Evolutionary conservation across 2,329 filamentous ascomycete genomes (phyloP), one percentile per base, ranked within the genome.

Genomic region (Fusarium sp.): DNA sequence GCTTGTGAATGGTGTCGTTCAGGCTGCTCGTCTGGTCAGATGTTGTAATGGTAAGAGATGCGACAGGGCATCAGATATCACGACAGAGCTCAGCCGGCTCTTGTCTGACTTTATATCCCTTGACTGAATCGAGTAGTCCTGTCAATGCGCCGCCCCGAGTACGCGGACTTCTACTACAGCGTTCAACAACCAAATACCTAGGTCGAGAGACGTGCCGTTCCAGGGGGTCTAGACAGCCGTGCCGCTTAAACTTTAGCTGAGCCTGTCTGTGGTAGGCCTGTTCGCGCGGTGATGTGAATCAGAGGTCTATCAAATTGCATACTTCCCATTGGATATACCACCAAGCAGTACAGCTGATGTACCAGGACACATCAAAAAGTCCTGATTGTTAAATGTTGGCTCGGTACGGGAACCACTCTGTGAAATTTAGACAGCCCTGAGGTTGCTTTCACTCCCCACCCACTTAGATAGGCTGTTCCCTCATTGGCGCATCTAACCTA

Each of bases 401-500:
- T 19, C 37, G 6, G 19, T 23, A 38, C 33, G 42, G 19, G 19
- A 36, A 43, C 41, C 23, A 33, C 21, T 37, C 31, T 35, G 21
- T 45, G 23, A 61, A 35, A 53, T 57, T 56, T 17, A 17, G 19
- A 61, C 49, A 59, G 29, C 32, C 48, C 37, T 55, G 14, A 15
- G 15, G 42, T 41, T 63, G 43, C 29, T 27, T 31, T 21, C 35
- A 65, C 45, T 37, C 55, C 56, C 55, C 39, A 21, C 44, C 61
- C 56, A 53, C 48, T 29, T 33, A 14, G 19, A 13, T 11, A 17
- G 6, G 15, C 5, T 13, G 38, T 17, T 11, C 14, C 21, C 21
- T 47, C 33, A 65, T 65, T 65, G 63, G 63, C 8, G n/a, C 32
- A 46, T 56, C 54, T 49, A 46, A 38, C 63, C 45, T 17, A 45